phyloP scores from a whole-genome alignment of 208 protist species.

The Leptomonas seymouri region DNA sequence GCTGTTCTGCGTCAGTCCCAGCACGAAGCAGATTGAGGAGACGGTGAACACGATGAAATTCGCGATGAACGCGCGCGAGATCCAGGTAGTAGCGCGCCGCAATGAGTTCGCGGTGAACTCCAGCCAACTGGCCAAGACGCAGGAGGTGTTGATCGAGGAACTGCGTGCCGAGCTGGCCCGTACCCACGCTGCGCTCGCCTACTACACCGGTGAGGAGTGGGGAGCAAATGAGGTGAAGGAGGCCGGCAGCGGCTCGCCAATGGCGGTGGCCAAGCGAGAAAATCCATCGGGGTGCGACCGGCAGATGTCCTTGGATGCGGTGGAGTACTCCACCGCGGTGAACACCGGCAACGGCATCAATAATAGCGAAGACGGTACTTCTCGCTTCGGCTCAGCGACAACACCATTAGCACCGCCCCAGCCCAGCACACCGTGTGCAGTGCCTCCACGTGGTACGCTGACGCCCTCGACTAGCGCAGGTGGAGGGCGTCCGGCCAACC shows the following conservation, averaged over 20 bases:
- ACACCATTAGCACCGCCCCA: background rate
- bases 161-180: conserved; percentile 63
- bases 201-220: conserved; percentile 3
- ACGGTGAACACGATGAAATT: conserved; percentile 86
- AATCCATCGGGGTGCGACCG: background rate
- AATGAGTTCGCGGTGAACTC: conserved; percentile 72
- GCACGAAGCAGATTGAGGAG: conserved; percentile 66
- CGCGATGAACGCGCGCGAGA: conserved; percentile 84
- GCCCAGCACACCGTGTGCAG: background rate
- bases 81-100: conserved; percentile 64
- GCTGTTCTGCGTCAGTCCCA: conserved; percentile 80
- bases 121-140: conserved; percentile 58
- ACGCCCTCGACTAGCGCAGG: conserved; percentile 6
- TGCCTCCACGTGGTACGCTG: conserved; percentile 11
- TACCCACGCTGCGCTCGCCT: conserved; percentile 42
- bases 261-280: background rate
- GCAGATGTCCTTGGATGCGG: background rate
- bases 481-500: background rate
- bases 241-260: background rate
- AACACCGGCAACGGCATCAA: background rate
- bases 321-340: conserved; percentile 1
- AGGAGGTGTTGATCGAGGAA: conserved; percentile 76
- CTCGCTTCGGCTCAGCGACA: background rate
- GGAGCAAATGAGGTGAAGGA: background rate
- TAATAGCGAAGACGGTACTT: background rate